Conservation (phyloP, 2,329 filamentous ascomycete genomes). For the Huntiella omanensis region DNA sequence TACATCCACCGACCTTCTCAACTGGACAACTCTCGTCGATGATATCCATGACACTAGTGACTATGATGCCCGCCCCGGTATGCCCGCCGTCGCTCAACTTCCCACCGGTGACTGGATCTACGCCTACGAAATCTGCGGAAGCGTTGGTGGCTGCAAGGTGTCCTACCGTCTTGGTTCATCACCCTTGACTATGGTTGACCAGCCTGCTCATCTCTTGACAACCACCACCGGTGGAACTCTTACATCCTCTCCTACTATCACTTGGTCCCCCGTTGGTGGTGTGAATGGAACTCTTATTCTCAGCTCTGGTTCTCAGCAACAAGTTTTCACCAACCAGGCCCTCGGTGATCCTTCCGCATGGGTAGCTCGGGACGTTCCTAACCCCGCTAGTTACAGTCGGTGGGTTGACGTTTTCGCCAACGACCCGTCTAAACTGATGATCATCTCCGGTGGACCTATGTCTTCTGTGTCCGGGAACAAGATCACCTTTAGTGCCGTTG, state of each 20-base stretch:
- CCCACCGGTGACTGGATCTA: slow-evolving; percentile 42
- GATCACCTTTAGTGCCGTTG: slow-evolving; percentile 21
- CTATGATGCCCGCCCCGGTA: slow-evolving; percentile 38
- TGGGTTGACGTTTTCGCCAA: slow-evolving; percentile 20
- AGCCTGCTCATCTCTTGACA: slow-evolving; percentile 18
- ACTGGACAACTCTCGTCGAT: slow-evolving; percentile 41
- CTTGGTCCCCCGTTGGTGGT: slow-evolving; percentile 26
- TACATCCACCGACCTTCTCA: slow-evolving; percentile 35
- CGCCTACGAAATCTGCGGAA: slow-evolving; percentile 42
- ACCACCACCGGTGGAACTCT: slow-evolving; percentile 16
- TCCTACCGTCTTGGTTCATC: slow-evolving; percentile 25
- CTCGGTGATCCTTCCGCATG: slow-evolving; percentile 21
- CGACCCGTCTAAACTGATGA: slow-evolving; percentile 20
- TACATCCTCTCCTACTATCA: slow-evolving; percentile 23
- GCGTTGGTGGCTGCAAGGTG: slow-evolving; percentile 23
- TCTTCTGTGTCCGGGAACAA: slow-evolving; percentile 28
- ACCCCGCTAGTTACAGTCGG: slow-evolving; percentile 21
- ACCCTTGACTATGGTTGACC: slow-evolving; percentile 20
- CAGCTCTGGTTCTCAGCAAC: slow-evolving; percentile 18
- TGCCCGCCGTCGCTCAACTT: slow-evolving; percentile 43
- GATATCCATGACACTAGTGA: slow-evolving; percentile 43
- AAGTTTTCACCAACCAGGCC: slow-evolving; percentile 25
- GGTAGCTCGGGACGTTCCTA: slow-evolving; percentile 19
- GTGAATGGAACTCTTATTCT: slow-evolving; percentile 26
- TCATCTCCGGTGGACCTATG: slow-evolving; percentile 26